Conservation (phyloP, 805 yeast species). For the Candida sonorensis region DNA sequence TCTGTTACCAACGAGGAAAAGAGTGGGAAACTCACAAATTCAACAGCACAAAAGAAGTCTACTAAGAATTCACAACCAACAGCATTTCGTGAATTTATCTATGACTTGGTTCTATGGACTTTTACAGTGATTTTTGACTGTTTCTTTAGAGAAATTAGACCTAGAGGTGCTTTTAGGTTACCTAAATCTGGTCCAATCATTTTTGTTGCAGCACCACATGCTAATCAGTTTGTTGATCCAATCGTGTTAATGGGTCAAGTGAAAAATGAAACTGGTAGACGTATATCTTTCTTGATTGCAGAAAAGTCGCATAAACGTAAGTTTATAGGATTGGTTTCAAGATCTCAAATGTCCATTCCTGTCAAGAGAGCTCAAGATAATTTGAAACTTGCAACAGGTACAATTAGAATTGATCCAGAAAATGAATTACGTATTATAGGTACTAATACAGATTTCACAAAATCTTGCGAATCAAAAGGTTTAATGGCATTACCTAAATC, state of each 20-base stretch:
- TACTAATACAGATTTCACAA: conserved; percentile 54
- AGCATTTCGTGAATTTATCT: conserved; percentile 31
- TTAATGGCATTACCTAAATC: conserved; percentile 71
- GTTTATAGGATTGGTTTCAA: conserved; percentile 71
- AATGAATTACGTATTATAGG: conserved; percentile 47
- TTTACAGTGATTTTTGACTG: conserved; percentile 41
- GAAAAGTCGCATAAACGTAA: conserved; percentile 39
- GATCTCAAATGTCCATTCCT: conserved; percentile 77
- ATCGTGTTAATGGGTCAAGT: conserved; percentile 79
- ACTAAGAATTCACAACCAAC: conserved; percentile 23
- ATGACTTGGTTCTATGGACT: conserved; percentile 47
- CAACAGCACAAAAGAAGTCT: not conserved
- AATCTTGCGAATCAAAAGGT: conserved; percentile 58
- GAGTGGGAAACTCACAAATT: not conserved
- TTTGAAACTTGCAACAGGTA: conserved; percentile 60
- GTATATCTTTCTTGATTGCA: conserved; percentile 49
- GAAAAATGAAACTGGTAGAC: conserved; percentile 37
- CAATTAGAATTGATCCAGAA: conserved; percentile 46
- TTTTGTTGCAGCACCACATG: conserved; percentile 78
- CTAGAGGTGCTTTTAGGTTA: conserved; percentile 61
- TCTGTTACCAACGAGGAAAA: not conserved
- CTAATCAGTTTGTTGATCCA: conserved; percentile 77
- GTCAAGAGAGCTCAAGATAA: conserved; percentile 91
- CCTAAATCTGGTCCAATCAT: conserved; percentile 63
- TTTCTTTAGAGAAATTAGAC: conserved; percentile 69